Percentiles rank a stretch among this genome's conserved stretches.
phyloP scores from a whole-genome alignment of 2,329 filamentous ascomycete species.

The Neonectria neomacrospora region DNA sequence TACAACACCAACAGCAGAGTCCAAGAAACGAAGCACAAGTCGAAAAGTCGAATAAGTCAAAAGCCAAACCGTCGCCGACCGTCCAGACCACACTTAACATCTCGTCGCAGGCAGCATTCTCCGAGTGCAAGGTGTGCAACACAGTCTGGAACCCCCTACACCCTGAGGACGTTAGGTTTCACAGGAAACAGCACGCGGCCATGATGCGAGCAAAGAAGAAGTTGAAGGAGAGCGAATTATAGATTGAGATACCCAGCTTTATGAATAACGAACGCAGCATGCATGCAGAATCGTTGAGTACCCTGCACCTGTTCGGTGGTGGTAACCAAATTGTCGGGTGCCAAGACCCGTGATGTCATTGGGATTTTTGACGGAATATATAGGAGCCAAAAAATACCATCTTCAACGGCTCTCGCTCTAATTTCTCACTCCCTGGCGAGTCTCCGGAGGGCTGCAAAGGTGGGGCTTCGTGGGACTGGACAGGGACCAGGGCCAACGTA shows the following conservation, averaged over 20 bases:
- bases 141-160: constrained; percentile 58
- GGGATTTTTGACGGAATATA: too few relatives aligned
- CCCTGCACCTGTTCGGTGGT: too few relatives aligned
- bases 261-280: constrained; percentile 28
- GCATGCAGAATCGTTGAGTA: neutral
- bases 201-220: constrained; percentile 46
- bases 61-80: constrained; percentile 36
- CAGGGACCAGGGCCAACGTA: neutral
- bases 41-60: constrained; percentile 30
- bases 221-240: constrained; percentile 37
- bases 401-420: neutral
- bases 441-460: neutral
- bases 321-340: neutral
- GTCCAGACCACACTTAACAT: constrained; percentile 59
- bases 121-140: constrained; percentile 56
- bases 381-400: neutral
- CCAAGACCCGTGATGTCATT: neutral
- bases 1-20: neutral
- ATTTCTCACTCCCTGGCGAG: neutral
- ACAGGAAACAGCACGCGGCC: constrained; percentile 53
- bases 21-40: constrained; percentile 14
- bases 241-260: constrained; percentile 39
- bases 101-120: constrained; percentile 54
- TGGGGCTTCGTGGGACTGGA: neutral
- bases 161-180: constrained; percentile 57